phyloP scores from a whole-genome alignment of 1,284 basidiomycete genomes.

The Naganishia liquefaciens region DNA sequence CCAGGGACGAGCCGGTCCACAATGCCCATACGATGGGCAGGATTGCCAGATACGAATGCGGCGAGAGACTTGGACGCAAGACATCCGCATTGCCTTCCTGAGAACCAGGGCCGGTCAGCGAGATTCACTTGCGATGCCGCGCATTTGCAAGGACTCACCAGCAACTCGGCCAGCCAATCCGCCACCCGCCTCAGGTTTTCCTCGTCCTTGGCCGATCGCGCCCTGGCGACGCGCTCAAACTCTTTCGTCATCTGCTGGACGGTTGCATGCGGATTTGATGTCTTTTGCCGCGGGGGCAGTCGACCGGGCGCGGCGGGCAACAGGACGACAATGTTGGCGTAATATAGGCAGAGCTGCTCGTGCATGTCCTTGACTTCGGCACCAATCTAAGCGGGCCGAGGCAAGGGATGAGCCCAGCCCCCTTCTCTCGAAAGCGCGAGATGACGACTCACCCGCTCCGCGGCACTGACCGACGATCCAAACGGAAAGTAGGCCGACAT shows the following conservation, averaged over 20 bases:
- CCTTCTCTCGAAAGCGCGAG: no score
- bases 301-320: slow-evolving; percentile 39
- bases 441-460: slow-evolving; percentile 38
- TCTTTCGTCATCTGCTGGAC: slow-evolving; percentile 39
- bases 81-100: slow-evolving; percentile 44
- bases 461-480: slow-evolving; percentile 44
- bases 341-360: slow-evolving; percentile 23
- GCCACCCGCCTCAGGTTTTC: slow-evolving; percentile 62
- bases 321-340: slow-evolving; percentile 36
- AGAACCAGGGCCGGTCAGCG: neutral
- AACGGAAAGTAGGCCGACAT: slow-evolving; percentile 85
- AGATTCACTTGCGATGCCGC: neutral
- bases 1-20: slow-evolving; percentile 57
- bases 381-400: slow-evolving; percentile 2
- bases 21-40: slow-evolving; percentile 83
- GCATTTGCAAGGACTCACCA: slow-evolving; percentile 54
- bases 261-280: slow-evolving; percentile 24
- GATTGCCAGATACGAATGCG: slow-evolving; percentile 67
- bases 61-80: slow-evolving; percentile 59
- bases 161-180: slow-evolving; percentile 67
- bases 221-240: slow-evolving; percentile 40
- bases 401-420: neutral
- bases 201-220: slow-evolving; percentile 33
- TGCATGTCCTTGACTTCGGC: slow-evolving; percentile 17
- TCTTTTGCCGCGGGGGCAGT: slow-evolving; percentile 34